These are phyloP conservation scores for Barnettozyma sucrosica DNA, from an alignment of 805 yeast genomes.

Conservation along the genomic window DNA sequence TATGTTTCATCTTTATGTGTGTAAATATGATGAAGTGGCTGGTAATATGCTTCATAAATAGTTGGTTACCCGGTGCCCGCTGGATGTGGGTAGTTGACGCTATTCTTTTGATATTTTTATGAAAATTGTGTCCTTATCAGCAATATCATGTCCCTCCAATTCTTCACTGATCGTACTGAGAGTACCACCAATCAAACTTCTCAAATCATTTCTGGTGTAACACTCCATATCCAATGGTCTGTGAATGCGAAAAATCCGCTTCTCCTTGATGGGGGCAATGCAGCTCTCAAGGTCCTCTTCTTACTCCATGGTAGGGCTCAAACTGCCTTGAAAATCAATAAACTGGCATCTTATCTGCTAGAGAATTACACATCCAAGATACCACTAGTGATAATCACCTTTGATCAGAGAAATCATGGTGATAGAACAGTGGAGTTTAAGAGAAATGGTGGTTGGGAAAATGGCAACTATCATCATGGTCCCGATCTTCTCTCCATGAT, in stretches of 20 bases:
- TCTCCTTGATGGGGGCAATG: neutral
- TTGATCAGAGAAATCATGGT: constrained; percentile 24
- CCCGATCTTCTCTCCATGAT: constrained; percentile 18
- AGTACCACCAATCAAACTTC: neutral
- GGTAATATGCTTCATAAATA: no score
- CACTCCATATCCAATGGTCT: neutral
- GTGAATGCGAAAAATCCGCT: neutral
- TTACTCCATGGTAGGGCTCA: constrained; percentile 6
- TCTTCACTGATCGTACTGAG: neutral
- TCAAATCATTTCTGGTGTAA: neutral
- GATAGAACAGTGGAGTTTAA: constrained; percentile 5
- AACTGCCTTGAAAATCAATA: neutral
- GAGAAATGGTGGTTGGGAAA: constrained; percentile 12
- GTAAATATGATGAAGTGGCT: neutral
- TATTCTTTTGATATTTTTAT: no score
- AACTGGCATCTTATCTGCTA: neutral
- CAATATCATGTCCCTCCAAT: neutral
- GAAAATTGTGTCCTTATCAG: neutral
- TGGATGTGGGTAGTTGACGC: neutral
- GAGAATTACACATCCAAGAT: neutral
- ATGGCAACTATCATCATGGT: constrained; percentile 17
- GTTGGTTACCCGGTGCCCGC: neutral
- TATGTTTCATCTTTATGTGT: no score
- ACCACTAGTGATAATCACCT: constrained; percentile 14
- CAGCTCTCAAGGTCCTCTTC: neutral